Evolutionary conservation across 441 rosid genomes (phyloP).

Genomic region (California macrophylla): DNA sequence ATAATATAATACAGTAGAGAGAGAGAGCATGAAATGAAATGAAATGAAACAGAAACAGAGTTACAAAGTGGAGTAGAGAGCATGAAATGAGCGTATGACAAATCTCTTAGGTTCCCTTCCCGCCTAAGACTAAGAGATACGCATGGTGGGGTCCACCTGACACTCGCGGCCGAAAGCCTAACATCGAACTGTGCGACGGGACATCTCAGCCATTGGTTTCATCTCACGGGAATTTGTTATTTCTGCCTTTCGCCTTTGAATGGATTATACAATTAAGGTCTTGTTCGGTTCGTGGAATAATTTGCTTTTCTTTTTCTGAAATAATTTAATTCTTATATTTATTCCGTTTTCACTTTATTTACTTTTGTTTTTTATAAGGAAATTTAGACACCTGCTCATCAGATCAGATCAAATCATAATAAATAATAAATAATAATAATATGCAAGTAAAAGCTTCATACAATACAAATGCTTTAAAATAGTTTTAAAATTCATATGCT

Average conservation of each 20-base stretch:
- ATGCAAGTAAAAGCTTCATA: too few species aligned
- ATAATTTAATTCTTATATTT: not conserved
- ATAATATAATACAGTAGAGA: too few species aligned
- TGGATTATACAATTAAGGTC: constrained; percentile 14
- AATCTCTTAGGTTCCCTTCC: constrained; percentile 36
- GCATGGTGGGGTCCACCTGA: constrained; percentile 23
- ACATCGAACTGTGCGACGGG: constrained; percentile 42
- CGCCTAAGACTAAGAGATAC: constrained; percentile 30
- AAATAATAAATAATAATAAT: too few species aligned
- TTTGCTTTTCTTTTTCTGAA: not conserved
- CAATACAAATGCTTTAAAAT: not conserved
- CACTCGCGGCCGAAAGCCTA: constrained; percentile 61
- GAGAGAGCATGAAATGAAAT: too few species aligned
- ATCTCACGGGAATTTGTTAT: constrained; percentile 35
- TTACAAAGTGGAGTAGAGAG: not conserved
- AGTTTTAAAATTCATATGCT: not conserved
- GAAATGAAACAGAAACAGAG: not conserved
- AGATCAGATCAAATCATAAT: too few species aligned
- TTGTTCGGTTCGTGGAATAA: not conserved
- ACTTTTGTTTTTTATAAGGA: too few species aligned
- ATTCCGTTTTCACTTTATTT: not conserved
- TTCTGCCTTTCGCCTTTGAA: constrained; percentile 10
- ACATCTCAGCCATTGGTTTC: constrained; percentile 26
- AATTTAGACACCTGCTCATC: too few species aligned
- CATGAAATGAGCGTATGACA: constrained; percentile 6